Conservation (phyloP, 306 rosid species). For the Senna siamea region DNA sequence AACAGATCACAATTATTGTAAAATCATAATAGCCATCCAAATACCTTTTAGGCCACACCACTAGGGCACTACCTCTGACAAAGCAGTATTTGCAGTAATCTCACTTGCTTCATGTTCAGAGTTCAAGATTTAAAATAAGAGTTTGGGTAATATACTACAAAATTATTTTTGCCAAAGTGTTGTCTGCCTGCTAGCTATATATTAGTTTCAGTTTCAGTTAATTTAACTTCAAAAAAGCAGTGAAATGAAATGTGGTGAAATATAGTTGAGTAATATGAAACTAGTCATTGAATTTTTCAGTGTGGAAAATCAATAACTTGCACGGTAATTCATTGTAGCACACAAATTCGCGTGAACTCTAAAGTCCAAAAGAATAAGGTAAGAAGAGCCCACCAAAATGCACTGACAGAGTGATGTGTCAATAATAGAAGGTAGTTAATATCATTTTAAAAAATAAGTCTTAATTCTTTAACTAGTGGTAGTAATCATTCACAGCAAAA, state of each 20-base stretch:
- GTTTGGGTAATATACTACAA: too few species aligned
- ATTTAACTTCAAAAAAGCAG: too few species aligned
- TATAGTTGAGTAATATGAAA: too few species aligned
- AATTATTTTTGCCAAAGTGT: too few species aligned
- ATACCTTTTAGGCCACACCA: background rate
- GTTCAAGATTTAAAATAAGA: too few species aligned
- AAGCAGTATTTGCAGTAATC: background rate
- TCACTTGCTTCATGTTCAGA: background rate
- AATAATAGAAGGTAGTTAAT: slow-evolving; percentile 48
- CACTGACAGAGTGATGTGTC: slow-evolving; percentile 44
- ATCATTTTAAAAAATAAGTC: background rate
- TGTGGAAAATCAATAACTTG: background rate
- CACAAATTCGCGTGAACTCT: background rate
- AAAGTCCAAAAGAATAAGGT: background rate
- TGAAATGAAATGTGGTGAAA: too few species aligned
- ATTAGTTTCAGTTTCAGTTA: too few species aligned
- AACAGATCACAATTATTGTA: slow-evolving; percentile 29
- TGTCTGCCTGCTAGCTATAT: too few species aligned
- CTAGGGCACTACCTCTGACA: background rate
- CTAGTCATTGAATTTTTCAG: background rate
- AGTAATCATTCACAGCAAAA: slow-evolving; percentile 57
- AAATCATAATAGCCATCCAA: background rate
- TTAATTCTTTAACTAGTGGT: slow-evolving; percentile 49
- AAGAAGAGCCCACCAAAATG: slow-evolving; percentile 29
- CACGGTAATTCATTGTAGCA: background rate